Evolutionary conservation across 805 yeast species (phyloP), one percentile per base, ranked within the genome.

Genomic region (Wickerhamomyces xylosicus): DNA sequence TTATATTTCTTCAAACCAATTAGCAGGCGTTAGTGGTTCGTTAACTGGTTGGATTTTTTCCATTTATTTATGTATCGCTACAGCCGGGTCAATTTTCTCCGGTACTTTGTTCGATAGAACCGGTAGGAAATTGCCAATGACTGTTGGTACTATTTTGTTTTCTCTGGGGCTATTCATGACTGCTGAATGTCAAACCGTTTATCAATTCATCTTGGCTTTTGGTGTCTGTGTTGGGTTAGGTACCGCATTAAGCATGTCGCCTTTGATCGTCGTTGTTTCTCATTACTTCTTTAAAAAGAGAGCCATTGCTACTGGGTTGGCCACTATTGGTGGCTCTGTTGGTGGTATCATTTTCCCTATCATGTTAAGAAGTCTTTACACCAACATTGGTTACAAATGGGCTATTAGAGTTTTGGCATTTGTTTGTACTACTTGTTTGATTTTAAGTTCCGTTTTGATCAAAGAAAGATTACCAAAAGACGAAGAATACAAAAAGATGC

Each of bases 1-100:
- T 0, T 78, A 79, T 48, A 69, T 80, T 4, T 66, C 66, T 1
- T 47, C 52, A 22, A 53, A 79, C 56, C 87, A 80, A 54, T 59
- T 80, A 47, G 65, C 62, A 5, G 52, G 63, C 20, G 64, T 67
- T 1, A 58, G 71, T 5, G 62, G 74, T 1, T 66, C 81, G 1
- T 63, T 72, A 3, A 69, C 84, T 3, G 53, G 50, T 16, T 77
- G 85, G 85, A 73, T 79, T 40, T 80, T 79, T 48, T 78, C 86
- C 5, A 61, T 79, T 18, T 77, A 70, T 50, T 52, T 73, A 41
- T 65, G 73, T 6, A 56, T 77, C 34, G 64, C 75, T 15, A 74
- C 71, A 42, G 55, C 68, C n/a, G 62, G 72, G 14, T 72, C 77
- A 6, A 62, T 76, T 10, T 55, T 76, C 27, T 65, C 72, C 14